These are phyloP conservation scores for Candida bentonensis DNA, from an alignment of 805 yeast species.

Conservation along the genomic window DNA sequence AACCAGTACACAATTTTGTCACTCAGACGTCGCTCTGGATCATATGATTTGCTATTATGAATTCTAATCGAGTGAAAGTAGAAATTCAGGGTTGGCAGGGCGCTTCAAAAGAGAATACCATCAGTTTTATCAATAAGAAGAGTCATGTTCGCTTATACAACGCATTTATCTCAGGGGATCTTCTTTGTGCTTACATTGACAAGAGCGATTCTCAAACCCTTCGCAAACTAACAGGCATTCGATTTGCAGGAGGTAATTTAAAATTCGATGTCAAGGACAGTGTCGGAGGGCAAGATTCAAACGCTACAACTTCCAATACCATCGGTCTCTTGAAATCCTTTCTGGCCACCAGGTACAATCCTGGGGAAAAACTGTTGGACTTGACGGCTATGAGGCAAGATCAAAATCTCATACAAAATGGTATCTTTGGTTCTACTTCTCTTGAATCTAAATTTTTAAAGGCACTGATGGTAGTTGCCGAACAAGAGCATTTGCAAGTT, in stretches of 20 bases:
- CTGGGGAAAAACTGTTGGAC: constrained; percentile 51
- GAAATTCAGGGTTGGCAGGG: constrained; percentile 75
- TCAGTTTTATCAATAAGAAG: constrained; percentile 57
- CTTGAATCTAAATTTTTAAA: constrained; percentile 74
- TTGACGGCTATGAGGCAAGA: constrained; percentile 53
- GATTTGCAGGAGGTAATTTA: constrained; percentile 64
- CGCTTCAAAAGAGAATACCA: constrained; percentile 53
- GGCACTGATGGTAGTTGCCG: constrained; percentile 75
- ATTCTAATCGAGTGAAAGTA: constrained; percentile 26
- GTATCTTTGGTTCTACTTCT: constrained; percentile 46
- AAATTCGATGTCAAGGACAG: constrained; percentile 29
- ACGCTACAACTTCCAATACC: constrained; percentile 26
- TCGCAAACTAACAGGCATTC: constrained; percentile 54
- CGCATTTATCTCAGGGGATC: constrained; percentile 39
- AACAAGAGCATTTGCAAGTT: constrained; percentile 34
- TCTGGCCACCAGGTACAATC: constrained; percentile 52
- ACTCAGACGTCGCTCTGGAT: no score
- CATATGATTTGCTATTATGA: no score
- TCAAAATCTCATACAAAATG: constrained; percentile 40
- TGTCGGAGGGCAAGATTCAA: constrained; percentile 7
- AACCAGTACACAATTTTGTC: no score
- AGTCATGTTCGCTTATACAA: constrained; percentile 41
- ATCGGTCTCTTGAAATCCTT: constrained; percentile 50
- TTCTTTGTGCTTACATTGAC: constrained; percentile 46
- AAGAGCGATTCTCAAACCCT: constrained; percentile 45